phyloP scores from a whole-genome alignment of 116 monocot genomes.

The Zostera marina region DNA sequence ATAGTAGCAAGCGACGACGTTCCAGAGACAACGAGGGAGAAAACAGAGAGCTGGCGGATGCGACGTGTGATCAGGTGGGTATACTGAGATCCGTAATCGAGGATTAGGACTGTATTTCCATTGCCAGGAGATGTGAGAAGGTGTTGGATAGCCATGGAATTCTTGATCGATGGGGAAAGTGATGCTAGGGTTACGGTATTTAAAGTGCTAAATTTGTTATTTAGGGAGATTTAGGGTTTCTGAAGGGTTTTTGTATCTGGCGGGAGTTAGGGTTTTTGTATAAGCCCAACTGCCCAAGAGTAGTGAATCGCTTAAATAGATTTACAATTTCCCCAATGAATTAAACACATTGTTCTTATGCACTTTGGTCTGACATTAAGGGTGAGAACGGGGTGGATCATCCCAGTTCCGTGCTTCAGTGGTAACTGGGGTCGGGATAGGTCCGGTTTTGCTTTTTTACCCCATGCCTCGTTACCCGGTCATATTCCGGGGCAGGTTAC shows the following conservation, averaged over 20 bases:
- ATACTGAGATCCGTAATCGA: constrained; percentile 96
- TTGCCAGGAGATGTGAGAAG: neutral
- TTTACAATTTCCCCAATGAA: no score
- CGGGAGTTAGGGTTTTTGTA: no score
- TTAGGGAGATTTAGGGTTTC: neutral
- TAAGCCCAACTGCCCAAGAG: no score
- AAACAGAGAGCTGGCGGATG: constrained; percentile 65
- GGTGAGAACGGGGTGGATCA: no score
- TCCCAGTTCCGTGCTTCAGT: no score
- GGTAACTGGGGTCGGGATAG: no score
- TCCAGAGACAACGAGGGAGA: constrained; percentile 88
- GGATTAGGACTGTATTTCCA: constrained; percentile 65
- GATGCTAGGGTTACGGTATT: neutral
- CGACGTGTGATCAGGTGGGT: constrained; percentile 96
- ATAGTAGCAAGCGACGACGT: constrained; percentile 42
- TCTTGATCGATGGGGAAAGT: neutral
- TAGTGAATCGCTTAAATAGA: no score
- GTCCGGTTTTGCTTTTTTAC: no score
- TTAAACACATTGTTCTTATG: no score
- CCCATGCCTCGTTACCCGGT: no score
- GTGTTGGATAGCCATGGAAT: constrained; percentile 3
- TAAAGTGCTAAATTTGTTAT: neutral
- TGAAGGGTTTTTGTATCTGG: neutral
- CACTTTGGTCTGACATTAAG: no score
- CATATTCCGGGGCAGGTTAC: no score